Evolutionary conservation across 2,329 filamentous ascomycete genomes (phyloP).

Genomic region (Colletotrichum cuscutae): DNA sequence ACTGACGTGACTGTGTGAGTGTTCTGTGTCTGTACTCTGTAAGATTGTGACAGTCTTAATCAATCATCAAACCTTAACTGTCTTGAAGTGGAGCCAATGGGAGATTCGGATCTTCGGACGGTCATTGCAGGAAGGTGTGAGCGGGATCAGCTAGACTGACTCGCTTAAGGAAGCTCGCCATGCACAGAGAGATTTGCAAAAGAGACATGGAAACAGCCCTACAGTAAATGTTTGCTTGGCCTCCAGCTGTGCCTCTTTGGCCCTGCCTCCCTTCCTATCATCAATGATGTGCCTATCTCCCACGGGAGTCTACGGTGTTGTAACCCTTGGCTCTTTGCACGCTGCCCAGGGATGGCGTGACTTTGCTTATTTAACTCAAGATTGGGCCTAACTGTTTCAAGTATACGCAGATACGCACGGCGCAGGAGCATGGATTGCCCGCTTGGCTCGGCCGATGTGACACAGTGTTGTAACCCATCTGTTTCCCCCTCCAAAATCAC

Average conservation of each 20-base stretch:
- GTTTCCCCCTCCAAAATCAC: neutral
- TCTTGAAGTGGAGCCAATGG: conserved; percentile 32
- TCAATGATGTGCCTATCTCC: neutral
- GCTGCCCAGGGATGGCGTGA: conserved; percentile 27
- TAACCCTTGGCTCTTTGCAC: neutral
- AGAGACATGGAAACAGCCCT: neutral
- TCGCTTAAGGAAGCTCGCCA: conserved; percentile 7
- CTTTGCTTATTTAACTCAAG: conserved; percentile 19
- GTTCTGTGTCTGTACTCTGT: neutral
- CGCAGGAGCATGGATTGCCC: conserved; percentile 17
- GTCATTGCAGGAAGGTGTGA: conserved; percentile 7
- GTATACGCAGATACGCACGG: conserved; percentile 5
- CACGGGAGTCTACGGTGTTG: neutral
- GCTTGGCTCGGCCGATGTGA: conserved; percentile 22
- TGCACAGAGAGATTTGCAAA: neutral
- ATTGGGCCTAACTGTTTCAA: conserved; percentile 24
- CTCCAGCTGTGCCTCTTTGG: neutral
- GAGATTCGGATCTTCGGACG: conserved; percentile 31
- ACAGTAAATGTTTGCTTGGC: neutral
- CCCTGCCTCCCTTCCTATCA: neutral
- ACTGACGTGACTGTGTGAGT: neutral
- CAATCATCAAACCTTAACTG: conserved; percentile 25
- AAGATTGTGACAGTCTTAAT: conserved; percentile 10
- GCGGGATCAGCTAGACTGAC: conserved; percentile 19
- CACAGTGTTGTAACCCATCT: conserved; percentile 22